These are phyloP conservation scores for Bryoerythrophyllum caledonicum DNA, from an alignment of 225 moss, liverwort and hornwort species.

Conservation along the genomic window DNA sequence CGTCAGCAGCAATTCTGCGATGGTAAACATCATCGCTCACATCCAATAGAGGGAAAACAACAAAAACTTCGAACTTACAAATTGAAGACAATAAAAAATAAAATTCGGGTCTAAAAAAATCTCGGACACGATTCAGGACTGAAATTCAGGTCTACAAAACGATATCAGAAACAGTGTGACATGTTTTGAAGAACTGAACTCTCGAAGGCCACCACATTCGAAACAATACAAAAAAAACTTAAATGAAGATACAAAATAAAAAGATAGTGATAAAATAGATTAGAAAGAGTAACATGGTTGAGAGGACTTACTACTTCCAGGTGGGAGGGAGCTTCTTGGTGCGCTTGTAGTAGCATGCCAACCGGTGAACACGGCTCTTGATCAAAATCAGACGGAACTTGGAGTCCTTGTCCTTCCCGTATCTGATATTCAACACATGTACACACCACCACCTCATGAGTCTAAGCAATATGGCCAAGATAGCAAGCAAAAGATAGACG, in stretches of 20 bases:
- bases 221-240: no score
- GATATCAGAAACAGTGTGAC: no score
- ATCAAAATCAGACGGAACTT: conserved; percentile 73
- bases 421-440: conserved; percentile 79
- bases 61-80: not conserved
- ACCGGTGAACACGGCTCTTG: conserved; percentile 68
- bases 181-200: not conserved
- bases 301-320: conserved; percentile 69
- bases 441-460: conserved; percentile 14
- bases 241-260: no score
- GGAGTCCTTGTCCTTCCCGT: conserved; percentile 74
- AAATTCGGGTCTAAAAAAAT: no score
- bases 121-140: no score
- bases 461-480: not conserved
- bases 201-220: not conserved
- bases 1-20: not conserved
- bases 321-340: conserved; percentile 80
- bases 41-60: no score
- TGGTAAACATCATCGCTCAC: not conserved
- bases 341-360: conserved; percentile 83
- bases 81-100: no score
- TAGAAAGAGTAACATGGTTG: not conserved
- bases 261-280: no score
- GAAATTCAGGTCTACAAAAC: no score
- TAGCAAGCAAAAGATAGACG: not conserved